Conservation (phyloP, 176 grass and related monocot genomes). For the Saccharum officinarum region DNA sequence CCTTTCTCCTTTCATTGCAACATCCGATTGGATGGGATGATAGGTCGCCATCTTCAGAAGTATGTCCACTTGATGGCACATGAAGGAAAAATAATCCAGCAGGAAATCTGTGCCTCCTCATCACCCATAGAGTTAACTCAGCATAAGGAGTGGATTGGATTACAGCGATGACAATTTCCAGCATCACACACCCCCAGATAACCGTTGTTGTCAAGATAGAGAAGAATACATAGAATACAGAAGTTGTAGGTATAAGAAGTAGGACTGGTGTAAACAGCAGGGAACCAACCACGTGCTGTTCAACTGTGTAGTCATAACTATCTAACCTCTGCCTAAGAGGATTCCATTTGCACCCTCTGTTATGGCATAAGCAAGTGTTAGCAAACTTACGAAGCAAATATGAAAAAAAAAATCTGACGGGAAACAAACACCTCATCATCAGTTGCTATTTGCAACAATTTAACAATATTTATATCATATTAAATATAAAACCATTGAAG, state of each 20-base stretch:
- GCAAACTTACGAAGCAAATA: conserved; percentile 3
- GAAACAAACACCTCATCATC: conserved; percentile 11
- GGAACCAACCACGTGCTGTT: conserved; percentile 94
- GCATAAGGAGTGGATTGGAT: conserved; percentile 73
- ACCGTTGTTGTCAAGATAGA: conserved; percentile 75
- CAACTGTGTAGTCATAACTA: conserved; percentile 85
- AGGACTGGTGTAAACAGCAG: conserved; percentile 90
- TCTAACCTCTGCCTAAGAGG: conserved; percentile 86
- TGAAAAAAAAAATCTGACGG: conserved; percentile 15
- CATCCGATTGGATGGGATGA: conserved; percentile 2
- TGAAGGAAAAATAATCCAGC: conserved; percentile 72
- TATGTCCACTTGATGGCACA: conserved; percentile 32
- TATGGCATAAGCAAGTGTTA: conserved; percentile 35
- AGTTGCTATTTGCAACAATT: not conserved
- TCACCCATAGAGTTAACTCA: conserved; percentile 65
- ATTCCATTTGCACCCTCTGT: conserved; percentile 92
- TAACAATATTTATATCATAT: not conserved
- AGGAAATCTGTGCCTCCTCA: conserved; percentile 73
- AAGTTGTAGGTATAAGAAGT: conserved; percentile 81
- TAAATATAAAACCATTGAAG: not conserved
- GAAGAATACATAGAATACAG: conserved; percentile 93
- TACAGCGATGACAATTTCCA: conserved; percentile 66
- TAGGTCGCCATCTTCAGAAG: conserved; percentile 20
- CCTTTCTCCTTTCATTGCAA: conserved; percentile 29
- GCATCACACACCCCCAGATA: conserved; percentile 48